These are phyloP conservation scores for Phaeosphaeria sp. DNA, from an alignment of 2,329 filamentous ascomycete species.

Conservation along the genomic window DNA sequence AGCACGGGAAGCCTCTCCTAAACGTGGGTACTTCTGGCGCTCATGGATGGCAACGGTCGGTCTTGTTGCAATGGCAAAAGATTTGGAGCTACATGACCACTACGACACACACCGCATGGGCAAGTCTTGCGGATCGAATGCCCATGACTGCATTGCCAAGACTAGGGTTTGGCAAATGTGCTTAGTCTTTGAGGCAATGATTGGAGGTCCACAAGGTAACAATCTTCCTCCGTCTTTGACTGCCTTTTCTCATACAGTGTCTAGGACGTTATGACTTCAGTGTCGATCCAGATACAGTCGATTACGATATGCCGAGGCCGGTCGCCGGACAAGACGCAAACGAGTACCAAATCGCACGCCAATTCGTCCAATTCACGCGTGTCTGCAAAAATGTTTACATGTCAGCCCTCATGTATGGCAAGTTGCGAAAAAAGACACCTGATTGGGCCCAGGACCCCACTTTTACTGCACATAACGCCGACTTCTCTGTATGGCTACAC, in stretches of 20 bases:
- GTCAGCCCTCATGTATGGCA: slow-evolving; percentile 77
- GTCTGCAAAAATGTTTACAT: slow-evolving; percentile 78
- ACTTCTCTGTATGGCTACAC: slow-evolving; percentile 76
- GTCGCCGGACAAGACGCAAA: slow-evolving; percentile 72
- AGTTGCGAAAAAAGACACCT: slow-evolving; percentile 74
- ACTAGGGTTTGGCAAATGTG: slow-evolving; percentile 90
- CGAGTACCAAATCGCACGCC: slow-evolving; percentile 79
- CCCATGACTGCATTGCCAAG: slow-evolving; percentile 80
- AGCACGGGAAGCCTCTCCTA: slow-evolving; percentile 88
- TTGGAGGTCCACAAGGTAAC: slow-evolving; percentile 88
- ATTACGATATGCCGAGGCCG: slow-evolving; percentile 71
- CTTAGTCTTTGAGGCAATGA: slow-evolving; percentile 87
- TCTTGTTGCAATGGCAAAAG: slow-evolving; percentile 90
- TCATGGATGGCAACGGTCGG: slow-evolving; percentile 97
- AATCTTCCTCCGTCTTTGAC: background rate
- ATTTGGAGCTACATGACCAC: slow-evolving; percentile 88
- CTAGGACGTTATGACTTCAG: slow-evolving; percentile 75
- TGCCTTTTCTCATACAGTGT: slow-evolving; percentile 9
- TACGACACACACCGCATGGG: slow-evolving; percentile 77
- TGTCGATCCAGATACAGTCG: slow-evolving; percentile 76
- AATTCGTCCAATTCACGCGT: slow-evolving; percentile 81
- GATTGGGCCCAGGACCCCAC: slow-evolving; percentile 89
- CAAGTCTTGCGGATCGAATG: slow-evolving; percentile 70
- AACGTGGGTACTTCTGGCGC: slow-evolving; percentile 93
- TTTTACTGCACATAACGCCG: slow-evolving; percentile 78